Evolutionary conservation across 345 rosid species (phyloP).

Genomic region (Angophora floribunda): DNA sequence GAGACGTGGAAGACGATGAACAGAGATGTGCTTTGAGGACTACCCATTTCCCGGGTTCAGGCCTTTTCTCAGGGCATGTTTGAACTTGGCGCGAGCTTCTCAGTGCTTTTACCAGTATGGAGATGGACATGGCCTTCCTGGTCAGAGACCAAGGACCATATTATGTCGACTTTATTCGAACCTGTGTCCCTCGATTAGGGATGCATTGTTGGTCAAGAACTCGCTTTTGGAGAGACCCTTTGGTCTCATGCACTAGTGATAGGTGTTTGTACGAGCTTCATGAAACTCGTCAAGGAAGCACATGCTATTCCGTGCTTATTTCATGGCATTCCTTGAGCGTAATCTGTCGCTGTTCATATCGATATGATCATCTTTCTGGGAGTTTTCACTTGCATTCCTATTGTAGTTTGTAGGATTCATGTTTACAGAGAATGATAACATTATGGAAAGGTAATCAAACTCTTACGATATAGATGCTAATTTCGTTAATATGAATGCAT

Average conservation of each 20-base stretch:
- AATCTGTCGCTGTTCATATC: background rate
- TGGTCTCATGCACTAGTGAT: background rate
- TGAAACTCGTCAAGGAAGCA: background rate
- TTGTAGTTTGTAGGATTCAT: background rate
- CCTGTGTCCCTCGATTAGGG: background rate
- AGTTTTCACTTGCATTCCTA: too few relatives aligned
- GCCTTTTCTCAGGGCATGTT: background rate
- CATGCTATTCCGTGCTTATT: background rate
- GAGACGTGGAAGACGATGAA: slow-evolving; percentile 15
- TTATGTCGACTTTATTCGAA: background rate
- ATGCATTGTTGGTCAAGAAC: background rate
- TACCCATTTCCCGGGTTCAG: background rate
- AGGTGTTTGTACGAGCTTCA: background rate
- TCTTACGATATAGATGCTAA: background rate
- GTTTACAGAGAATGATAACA: background rate
- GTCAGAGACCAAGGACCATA: background rate
- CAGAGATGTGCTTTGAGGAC: background rate
- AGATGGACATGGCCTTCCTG: slow-evolving; percentile 6
- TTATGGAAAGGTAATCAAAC: background rate
- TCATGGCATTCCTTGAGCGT: background rate
- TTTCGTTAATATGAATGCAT: background rate
- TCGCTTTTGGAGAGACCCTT: background rate
- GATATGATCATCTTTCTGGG: too few relatives aligned
- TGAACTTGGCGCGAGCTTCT: background rate
- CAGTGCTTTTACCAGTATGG: slow-evolving; percentile 9